Evolutionary conservation across 2,329 filamentous ascomycete genomes (phyloP).

Genomic region (Knufia fluminis): DNA sequence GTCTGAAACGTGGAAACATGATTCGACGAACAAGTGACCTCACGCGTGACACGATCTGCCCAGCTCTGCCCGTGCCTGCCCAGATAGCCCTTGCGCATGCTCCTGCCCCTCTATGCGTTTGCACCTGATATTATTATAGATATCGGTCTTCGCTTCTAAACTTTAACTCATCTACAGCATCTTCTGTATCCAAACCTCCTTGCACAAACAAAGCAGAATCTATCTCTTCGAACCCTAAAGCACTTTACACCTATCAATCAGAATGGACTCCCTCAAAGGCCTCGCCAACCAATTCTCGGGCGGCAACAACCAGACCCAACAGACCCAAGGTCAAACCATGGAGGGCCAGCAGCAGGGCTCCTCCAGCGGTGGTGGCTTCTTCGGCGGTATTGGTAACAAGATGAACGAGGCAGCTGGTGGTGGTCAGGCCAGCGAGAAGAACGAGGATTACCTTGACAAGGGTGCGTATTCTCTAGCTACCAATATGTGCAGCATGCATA

Average conservation of each 20-base stretch:
- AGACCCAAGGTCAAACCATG: slow-evolving; percentile 5
- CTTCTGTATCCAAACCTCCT: background rate
- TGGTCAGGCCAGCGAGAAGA: slow-evolving; percentile 65
- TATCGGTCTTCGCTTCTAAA: background rate
- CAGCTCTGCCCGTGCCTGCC: background rate
- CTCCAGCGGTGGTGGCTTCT: slow-evolving; percentile 36
- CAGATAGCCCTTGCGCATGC: background rate
- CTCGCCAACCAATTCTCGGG: slow-evolving; percentile 20
- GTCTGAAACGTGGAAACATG: background rate
- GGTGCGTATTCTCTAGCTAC: slow-evolving; percentile 47
- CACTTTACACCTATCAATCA: background rate
- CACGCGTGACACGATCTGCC: slow-evolving; percentile 6
- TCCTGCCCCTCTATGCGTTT: background rate
- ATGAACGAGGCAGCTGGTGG: slow-evolving; percentile 64
- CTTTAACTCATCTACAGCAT: background rate
- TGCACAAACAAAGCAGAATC: background rate
- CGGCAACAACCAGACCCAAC: slow-evolving; percentile 13
- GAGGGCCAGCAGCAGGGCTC: slow-evolving; percentile 17
- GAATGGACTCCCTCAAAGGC: slow-evolving; percentile 14
- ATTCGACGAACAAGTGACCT: slow-evolving; percentile 7
- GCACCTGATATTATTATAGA: background rate
- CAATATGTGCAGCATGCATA: no score
- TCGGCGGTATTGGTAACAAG: slow-evolving; percentile 58
- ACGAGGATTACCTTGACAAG: slow-evolving; percentile 76
- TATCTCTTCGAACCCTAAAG: background rate